phyloP scores from a whole-genome alignment of 495 filamentous ascomycete genomes.

The Aspergillus conjunctus region DNA sequence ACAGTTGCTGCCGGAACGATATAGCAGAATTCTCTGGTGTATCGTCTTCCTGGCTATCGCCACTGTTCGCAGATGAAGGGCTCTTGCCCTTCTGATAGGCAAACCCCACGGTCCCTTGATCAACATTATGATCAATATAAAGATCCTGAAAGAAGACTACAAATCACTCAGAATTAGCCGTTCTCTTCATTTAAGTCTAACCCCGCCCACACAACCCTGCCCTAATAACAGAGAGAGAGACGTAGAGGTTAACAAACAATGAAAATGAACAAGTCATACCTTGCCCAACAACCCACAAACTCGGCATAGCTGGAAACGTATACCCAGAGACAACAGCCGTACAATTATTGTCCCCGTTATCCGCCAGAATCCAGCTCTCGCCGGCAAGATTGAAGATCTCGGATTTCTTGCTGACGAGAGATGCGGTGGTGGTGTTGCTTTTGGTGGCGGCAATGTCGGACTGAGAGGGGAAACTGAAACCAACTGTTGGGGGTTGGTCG shows the following conservation, averaged over 20 bases:
- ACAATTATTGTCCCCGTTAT: constrained; percentile 24
- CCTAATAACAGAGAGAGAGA: not conserved
- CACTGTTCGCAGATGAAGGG: no score
- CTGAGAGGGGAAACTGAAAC: constrained; percentile 15
- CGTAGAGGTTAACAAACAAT: not conserved
- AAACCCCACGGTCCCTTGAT: constrained; percentile 15
- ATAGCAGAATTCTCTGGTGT: not conserved
- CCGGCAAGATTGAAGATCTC: constrained; percentile 11
- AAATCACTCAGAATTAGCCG: not conserved
- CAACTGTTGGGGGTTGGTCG: constrained; percentile 17
- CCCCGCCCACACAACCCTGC: no score
- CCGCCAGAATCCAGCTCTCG: constrained; percentile 10
- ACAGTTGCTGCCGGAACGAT: not conserved
- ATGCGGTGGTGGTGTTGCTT: not conserved
- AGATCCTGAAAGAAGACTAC: constrained; percentile 20
- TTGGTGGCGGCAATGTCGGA: constrained; percentile 5
- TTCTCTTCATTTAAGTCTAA: no score
- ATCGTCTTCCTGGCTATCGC: not conserved
- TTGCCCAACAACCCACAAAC: constrained; percentile 20
- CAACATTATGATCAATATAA: constrained; percentile 22
- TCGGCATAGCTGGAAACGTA: not conserved
- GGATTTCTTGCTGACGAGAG: constrained; percentile 1
- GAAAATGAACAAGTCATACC: constrained; percentile 4
- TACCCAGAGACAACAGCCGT: constrained; percentile 17
- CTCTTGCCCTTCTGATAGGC: constrained; percentile 2